phyloP scores from a whole-genome alignment of 371 early-diverging fungal species.

The Nosema muscidifuracis region DNA sequence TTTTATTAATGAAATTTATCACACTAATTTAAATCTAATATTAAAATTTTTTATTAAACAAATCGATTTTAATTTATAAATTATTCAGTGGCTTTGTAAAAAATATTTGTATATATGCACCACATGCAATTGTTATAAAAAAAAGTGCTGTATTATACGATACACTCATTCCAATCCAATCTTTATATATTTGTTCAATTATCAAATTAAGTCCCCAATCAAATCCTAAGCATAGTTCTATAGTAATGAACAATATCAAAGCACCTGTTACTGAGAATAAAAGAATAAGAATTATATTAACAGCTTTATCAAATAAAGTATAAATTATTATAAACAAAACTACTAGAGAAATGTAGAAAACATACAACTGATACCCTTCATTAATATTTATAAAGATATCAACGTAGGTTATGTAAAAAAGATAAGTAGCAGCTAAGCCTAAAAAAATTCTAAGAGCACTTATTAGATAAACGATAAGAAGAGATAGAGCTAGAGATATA shows the following conservation, averaged over 20 bases:
- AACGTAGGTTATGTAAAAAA: conserved; percentile 3
- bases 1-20: too few species aligned
- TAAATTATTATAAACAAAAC: background rate
- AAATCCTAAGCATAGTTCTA: background rate
- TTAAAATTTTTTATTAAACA: too few species aligned
- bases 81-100: background rate
- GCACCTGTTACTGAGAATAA: background rate
- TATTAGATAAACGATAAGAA: background rate
- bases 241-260: background rate
- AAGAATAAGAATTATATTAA: background rate
- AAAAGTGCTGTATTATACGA: background rate
- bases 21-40: too few species aligned
- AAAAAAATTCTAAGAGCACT: background rate
- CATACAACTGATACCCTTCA: background rate
- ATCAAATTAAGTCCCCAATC: background rate
- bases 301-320: background rate
- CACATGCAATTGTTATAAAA: background rate
- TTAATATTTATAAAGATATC: background rate
- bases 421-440: background rate
- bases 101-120: background rate
- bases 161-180: background rate
- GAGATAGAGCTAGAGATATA: background rate
- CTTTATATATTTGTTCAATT: background rate
- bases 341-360: background rate
- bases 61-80: background rate